Evolutionary conservation across 1,284 basidiomycete species (phyloP).

Genomic region (Ceratobasidium sp.): DNA sequence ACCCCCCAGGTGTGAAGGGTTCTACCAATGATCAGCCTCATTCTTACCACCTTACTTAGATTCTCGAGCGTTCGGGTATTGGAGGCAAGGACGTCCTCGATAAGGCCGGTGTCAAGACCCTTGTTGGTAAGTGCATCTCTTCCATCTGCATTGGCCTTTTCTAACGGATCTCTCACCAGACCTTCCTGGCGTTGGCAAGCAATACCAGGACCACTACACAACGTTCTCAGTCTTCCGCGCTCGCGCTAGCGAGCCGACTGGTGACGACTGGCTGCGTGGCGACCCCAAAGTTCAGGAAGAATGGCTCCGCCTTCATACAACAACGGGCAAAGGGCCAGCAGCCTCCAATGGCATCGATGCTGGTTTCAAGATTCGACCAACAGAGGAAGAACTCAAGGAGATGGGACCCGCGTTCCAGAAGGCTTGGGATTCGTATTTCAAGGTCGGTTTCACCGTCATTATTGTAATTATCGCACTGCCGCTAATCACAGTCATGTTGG

Average conservation of each 20-base stretch:
- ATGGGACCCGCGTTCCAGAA: constrained; percentile 77
- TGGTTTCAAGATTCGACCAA: constrained; percentile 76
- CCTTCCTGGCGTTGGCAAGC: constrained; percentile 71
- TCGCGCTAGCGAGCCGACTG: constrained; percentile 65
- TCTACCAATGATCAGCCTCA: background rate
- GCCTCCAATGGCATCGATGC: constrained; percentile 75
- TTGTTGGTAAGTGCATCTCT: constrained; percentile 33
- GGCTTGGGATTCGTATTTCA: constrained; percentile 72
- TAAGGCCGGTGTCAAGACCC: constrained; percentile 30
- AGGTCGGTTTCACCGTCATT: constrained; percentile 46
- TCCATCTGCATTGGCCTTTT: constrained; percentile 45
- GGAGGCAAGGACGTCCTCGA: constrained; percentile 49
- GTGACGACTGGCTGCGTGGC: constrained; percentile 73
- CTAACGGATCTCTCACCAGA: constrained; percentile 63
- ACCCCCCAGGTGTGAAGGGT: constrained; percentile 57
- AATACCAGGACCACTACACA: constrained; percentile 78
- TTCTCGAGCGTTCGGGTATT: constrained; percentile 73
- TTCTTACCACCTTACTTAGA: constrained; percentile 49
- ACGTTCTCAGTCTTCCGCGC: constrained; percentile 70
- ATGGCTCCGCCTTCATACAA: constrained; percentile 48
- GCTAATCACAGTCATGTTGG: background rate
- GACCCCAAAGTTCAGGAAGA: constrained; percentile 55
- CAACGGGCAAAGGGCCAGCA: constrained; percentile 67
- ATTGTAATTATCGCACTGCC: too few species aligned
- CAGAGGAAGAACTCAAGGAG: constrained; percentile 69